Evolutionary conservation across 2,329 filamentous ascomycete genomes (phyloP), one percentile per base, ranked within the genome.

Genomic region (Berkeleyomyces rouxiae): DNA sequence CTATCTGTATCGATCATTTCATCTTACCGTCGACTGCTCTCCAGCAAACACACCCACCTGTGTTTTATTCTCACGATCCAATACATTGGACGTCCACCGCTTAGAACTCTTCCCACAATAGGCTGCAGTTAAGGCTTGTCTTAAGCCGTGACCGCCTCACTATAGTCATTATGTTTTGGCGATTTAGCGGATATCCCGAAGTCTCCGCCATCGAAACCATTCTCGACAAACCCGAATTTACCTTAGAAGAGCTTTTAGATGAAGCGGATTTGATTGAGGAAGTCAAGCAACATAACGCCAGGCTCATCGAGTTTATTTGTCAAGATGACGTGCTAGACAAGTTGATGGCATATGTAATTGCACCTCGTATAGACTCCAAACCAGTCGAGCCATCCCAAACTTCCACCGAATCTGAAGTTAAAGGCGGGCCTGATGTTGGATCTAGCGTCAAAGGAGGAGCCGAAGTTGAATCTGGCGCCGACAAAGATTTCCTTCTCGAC

Each of bases 181-280:
- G 92, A 77, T 99, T 97, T 81, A 92, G 93, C 81, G 90, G 90
- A 72, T 97, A 97, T 81, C 89, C 91, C 80, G 95, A 90, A 81
- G 87, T 96, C 76, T 96, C 92, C 70, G 87, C 91, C 72, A 90
- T 99, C 75, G 93, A 97, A 76, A 90, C 86, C 69, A 88, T 99
- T 71, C 90, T 99, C 73, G 93, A 99, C 73, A 96, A 96, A 75
- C 85, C 95, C 69, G 88, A 96, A 75, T 91, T 96, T 72, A 90
- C 88, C 61, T 86, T 97, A 67, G 93, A 99, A 75, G 92, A 97
- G 72, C 80, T 99, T 65, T 84, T 99, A 66, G 91, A 97, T 73
- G 93, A 99, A 79, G 87, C 88, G 71, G 93, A 99, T 72, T 78
- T 97, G 70, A 93, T 97, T 69, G 90, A 96, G 74, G 93, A 99